Evolutionary conservation across 345 rosid species (phyloP).

Genomic region (Anacardium occidentale): DNA sequence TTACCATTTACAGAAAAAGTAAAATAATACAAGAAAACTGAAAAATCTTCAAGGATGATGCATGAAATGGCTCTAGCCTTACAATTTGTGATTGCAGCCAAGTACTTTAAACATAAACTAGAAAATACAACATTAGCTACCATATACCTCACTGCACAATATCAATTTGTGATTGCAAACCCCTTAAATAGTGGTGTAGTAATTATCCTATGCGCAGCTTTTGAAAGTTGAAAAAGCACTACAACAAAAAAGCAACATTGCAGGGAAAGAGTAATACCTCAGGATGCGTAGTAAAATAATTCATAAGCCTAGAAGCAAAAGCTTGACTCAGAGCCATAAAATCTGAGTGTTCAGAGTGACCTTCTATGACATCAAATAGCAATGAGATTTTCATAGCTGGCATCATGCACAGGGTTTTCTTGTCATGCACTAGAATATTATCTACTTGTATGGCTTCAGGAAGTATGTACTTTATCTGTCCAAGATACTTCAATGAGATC

Average conservation of each 20-base stretch:
- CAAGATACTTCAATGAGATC: conserved; percentile 37
- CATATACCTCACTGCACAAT: background rate
- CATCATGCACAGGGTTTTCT: conserved; percentile 45
- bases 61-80: background rate
- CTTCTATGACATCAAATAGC: conserved; percentile 35
- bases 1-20: background rate
- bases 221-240: background rate
- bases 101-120: background rate
- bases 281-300: conserved; percentile 32
- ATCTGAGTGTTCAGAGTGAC: conserved; percentile 36
- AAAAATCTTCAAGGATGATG: background rate
- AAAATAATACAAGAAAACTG: background rate
- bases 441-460: conserved; percentile 45
- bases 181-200: background rate
- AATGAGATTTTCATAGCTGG: conserved; percentile 40
- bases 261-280: conserved; percentile 35
- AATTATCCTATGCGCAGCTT: background rate
- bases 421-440: conserved; percentile 44
- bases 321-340: conserved; percentile 34
- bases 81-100: background rate
- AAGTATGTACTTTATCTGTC: conserved; percentile 47
- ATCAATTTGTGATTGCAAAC: background rate
- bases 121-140: background rate
- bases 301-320: conserved; percentile 37
- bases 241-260: background rate